phyloP scores from a whole-genome alignment of 2,329 filamentous ascomycete species.

The Alternaria atra region DNA sequence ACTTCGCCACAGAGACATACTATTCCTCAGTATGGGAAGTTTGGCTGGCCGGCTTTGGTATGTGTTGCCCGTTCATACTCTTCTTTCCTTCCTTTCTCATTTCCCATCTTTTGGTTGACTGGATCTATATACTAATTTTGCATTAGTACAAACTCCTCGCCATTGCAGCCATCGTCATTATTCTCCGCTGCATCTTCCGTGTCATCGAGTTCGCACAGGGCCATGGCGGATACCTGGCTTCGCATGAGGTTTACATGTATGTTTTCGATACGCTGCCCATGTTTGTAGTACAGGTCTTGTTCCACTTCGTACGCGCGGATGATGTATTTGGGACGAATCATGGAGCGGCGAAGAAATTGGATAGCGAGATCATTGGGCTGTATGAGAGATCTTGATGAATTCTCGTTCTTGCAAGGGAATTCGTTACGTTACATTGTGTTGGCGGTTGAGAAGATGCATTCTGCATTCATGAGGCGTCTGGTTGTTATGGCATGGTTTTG shows the following conservation, averaged over 20 bases:
- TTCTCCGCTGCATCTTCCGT: constrained; percentile 60
- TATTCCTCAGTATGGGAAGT: constrained; percentile 42
- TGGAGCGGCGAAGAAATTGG: constrained; percentile 8
- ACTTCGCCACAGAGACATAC: constrained; percentile 18
- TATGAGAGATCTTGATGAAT: background rate
- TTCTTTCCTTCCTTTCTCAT: background rate
- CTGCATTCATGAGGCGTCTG: background rate
- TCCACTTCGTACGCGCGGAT: constrained; percentile 32
- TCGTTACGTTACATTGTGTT: background rate
- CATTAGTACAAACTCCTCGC: constrained; percentile 44
- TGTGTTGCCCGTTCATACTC: background rate
- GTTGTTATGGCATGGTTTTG: background rate
- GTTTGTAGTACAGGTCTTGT: constrained; percentile 52
- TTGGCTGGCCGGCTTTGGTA: constrained; percentile 51
- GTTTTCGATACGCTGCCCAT: constrained; percentile 58
- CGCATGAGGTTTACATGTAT: constrained; percentile 57
- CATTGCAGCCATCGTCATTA: constrained; percentile 57
- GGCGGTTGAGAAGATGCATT: background rate
- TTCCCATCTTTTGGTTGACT: no score
- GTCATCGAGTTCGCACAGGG: constrained; percentile 50
- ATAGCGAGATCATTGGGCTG: background rate
- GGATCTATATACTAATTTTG: background rate
- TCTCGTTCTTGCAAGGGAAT: background rate
- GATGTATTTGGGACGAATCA: constrained; percentile 29
- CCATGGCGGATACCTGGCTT: constrained; percentile 55